Conservation (phyloP, 2,329 filamentous ascomycete genomes). For the Botrytis elliptica region DNA sequence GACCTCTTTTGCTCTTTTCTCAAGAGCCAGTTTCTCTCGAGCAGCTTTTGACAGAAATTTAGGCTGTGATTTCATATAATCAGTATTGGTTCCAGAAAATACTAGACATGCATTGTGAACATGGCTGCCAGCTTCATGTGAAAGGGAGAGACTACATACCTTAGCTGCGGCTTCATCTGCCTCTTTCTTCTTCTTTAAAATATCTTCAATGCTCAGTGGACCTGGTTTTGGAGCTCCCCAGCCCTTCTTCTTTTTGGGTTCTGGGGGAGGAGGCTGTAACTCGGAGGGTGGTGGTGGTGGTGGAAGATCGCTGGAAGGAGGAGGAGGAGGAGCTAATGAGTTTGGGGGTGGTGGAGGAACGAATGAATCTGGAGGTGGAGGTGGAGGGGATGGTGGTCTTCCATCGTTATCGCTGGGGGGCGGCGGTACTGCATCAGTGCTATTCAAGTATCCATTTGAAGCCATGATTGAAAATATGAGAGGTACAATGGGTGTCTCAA, state of each 20-base stretch:
- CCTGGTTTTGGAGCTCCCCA: conserved; percentile 45
- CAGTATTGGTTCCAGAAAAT: conserved; percentile 29
- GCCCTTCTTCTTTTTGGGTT: conserved; percentile 52
- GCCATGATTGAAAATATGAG: conserved; percentile 10
- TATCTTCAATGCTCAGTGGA: conserved; percentile 80
- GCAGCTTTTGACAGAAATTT: conserved; percentile 84
- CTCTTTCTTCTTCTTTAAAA: conserved; percentile 81
- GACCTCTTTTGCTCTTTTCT: conserved; percentile 72
- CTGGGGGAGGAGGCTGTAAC: conserved; percentile 45
- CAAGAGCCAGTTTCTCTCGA: conserved; percentile 74
- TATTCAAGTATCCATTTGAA: conserved; percentile 29
- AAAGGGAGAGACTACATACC: conserved; percentile 42
- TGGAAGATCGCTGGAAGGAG: conserved; percentile 33
- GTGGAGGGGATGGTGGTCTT: conserved; percentile 36
- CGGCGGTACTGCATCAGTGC: conserved; percentile 29
- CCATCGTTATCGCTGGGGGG: conserved; percentile 32
- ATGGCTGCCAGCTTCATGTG: conserved; percentile 28
- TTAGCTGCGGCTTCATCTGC: conserved; percentile 81
- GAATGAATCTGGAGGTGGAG: conserved; percentile 43
- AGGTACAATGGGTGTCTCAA: not conserved
- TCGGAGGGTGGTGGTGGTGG: conserved; percentile 43
- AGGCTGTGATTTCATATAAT: conserved; percentile 49
- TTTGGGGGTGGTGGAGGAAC: conserved; percentile 45
- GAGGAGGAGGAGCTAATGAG: conserved; percentile 35
- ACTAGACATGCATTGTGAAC: conserved; percentile 37